Evolutionary conservation across 2,329 filamentous ascomycete genomes (phyloP).

Genomic region (Fusarium azukiicola): DNA sequence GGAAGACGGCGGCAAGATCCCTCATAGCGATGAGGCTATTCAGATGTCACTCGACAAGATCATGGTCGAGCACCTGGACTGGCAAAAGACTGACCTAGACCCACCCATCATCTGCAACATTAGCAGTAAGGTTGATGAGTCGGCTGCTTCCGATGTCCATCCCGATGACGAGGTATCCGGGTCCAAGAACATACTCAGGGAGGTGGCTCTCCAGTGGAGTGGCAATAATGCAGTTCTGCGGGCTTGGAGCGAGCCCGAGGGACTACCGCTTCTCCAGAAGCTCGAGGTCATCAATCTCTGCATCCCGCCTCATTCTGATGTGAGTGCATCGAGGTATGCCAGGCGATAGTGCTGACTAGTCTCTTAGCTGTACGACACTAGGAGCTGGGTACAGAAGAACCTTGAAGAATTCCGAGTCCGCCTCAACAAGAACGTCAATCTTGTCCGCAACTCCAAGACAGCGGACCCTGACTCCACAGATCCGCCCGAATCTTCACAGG

Average conservation of each 20-base stretch:
- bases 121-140: neutral
- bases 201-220: conserved; percentile 17
- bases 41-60: conserved; percentile 18
- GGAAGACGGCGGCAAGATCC: conserved; percentile 14
- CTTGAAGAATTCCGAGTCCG: neutral
- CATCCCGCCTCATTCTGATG: neutral
- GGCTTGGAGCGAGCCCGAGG: conserved; percentile 36
- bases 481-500: too few relatives aligned
- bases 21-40: conserved; percentile 32
- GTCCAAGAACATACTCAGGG: neutral
- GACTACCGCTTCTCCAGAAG: conserved; percentile 5
- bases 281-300: conserved; percentile 18
- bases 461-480: too few relatives aligned
- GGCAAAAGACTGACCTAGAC: conserved; percentile 25
- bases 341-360: neutral
- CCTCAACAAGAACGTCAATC: neutral
- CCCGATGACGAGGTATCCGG: neutral
- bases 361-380: neutral
- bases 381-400: neutral
- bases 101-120: neutral
- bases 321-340: neutral
- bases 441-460: neutral
- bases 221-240: conserved; percentile 34
- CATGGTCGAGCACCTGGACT: conserved; percentile 33
- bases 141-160: neutral